Evolutionary conservation across 768 basidiomycete genomes (phyloP).

Genomic region (Hortiboletus flavorubellus): DNA sequence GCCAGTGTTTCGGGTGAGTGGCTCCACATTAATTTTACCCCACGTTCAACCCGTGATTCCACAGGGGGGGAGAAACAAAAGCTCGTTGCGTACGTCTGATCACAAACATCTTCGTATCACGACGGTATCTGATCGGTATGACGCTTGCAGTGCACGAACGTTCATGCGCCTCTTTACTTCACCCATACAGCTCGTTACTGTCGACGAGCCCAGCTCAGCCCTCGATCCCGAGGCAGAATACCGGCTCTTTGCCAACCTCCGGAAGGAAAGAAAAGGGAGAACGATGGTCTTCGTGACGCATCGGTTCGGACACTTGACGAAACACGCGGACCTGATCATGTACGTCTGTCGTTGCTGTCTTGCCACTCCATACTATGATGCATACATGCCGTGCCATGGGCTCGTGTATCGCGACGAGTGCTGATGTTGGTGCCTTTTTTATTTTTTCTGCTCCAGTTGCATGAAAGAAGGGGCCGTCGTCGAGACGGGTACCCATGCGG

Average conservation of each 20-base stretch:
- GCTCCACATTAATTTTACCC: neutral
- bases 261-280: constrained; percentile 27
- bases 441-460: constrained; percentile 23
- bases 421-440: neutral
- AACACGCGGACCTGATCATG: constrained; percentile 37
- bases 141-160: constrained; percentile 31
- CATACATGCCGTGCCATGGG: neutral
- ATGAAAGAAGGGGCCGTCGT: constrained; percentile 32
- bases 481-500: constrained; percentile 33
- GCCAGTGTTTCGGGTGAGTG: constrained; percentile 25
- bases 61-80: constrained; percentile 33
- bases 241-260: constrained; percentile 30
- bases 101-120: no score
- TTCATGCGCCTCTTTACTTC: constrained; percentile 39
- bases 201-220: constrained; percentile 39
- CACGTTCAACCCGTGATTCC: neutral
- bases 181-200: constrained; percentile 29
- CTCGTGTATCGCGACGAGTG: neutral
- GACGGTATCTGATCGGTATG: neutral
- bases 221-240: constrained; percentile 37
- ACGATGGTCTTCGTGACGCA: constrained; percentile 43
- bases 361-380: neutral
- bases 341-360: constrained; percentile 15
- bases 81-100: constrained; percentile 23
- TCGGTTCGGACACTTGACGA: constrained; percentile 38